Percentiles rank a stretch among this genome's conserved stretches.
Conservation (phyloP, 371 early-diverging fungal genomes). For the Cokeromyces recurvatus region DNA sequence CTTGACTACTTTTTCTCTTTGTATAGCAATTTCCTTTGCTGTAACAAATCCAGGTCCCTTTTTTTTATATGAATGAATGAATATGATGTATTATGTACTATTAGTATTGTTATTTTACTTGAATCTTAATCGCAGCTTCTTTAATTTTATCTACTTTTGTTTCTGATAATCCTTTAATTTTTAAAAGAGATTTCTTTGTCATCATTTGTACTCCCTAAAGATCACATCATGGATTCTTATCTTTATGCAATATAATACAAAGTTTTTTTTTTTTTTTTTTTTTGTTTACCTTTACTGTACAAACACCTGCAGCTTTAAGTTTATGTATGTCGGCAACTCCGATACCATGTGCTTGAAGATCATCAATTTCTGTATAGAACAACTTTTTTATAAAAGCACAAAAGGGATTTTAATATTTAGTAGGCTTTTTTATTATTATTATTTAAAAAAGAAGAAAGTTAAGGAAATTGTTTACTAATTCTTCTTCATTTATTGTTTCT, state of each 20-base stretch:
- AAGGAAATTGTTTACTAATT: background rate
- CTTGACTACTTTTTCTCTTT: constrained; percentile 74
- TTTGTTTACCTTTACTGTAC: constrained; percentile 59
- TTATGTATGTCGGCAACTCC: constrained; percentile 77
- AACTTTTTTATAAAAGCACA: too few species aligned
- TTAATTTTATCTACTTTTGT: constrained; percentile 86
- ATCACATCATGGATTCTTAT: too few species aligned
- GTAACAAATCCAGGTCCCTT: constrained; percentile 72
- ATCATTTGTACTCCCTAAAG: constrained; percentile 85
- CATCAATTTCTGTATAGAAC: constrained; percentile 49
- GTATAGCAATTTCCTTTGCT: constrained; percentile 77
- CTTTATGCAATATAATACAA: too few species aligned
- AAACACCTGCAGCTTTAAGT: constrained; percentile 76
- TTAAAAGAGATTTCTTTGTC: constrained; percentile 60
- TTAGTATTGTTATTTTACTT: constrained; percentile 7
- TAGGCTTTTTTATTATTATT: too few species aligned
- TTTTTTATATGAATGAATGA: background rate
- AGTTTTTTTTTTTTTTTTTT: too few species aligned
- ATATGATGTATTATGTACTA: background rate
- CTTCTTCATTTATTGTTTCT: background rate
- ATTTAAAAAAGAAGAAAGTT: too few species aligned
- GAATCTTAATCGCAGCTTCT: constrained; percentile 59
- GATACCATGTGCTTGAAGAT: constrained; percentile 60
- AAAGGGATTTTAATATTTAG: too few species aligned
- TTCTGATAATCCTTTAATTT: constrained; percentile 83